These are phyloP conservation scores for Geranium brycei DNA, from an alignment of 345 rosid genomes.

Conservation along the genomic window DNA sequence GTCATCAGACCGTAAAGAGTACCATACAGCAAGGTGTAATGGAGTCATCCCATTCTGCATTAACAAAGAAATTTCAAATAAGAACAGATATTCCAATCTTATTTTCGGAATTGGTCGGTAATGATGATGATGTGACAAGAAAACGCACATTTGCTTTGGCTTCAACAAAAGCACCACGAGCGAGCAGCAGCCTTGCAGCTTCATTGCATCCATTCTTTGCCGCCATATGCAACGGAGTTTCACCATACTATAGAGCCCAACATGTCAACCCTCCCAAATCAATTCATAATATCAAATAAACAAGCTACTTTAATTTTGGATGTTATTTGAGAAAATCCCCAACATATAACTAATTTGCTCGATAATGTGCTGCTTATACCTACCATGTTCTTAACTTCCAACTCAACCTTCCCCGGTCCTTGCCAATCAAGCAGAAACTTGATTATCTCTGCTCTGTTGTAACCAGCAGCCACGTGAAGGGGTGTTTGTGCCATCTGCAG, in stretches of 20 bases:
- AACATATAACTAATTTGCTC: too few species aligned
- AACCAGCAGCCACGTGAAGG: constrained; percentile 83
- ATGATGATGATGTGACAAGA: constrained; percentile 9
- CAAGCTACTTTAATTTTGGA: background rate
- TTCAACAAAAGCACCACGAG: constrained; percentile 74
- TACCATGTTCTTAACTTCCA: constrained; percentile 84
- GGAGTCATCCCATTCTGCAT: constrained; percentile 98
- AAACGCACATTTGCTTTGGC: constrained; percentile 75
- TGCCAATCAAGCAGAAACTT: constrained; percentile 60
- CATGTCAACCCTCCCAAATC: background rate
- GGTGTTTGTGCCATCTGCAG: constrained; percentile 96
- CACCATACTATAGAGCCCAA: constrained; percentile 61
- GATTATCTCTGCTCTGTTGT: constrained; percentile 56
- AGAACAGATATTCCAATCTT: constrained; percentile 7
- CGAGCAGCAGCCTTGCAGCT: constrained; percentile 66
- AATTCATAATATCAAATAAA: constrained; percentile 6
- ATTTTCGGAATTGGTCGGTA: constrained; percentile 5
- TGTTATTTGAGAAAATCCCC: too few species aligned
- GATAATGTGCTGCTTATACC: constrained; percentile 1
- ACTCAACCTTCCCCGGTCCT: constrained; percentile 62
- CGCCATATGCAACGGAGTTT: constrained; percentile 99
- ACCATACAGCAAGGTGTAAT: constrained; percentile 93
- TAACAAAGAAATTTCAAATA: constrained; percentile 8
- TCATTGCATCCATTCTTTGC: constrained; percentile 91
- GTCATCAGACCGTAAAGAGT: constrained; percentile 70